Base-by-base conservation (phyloP, 495 filamentous ascomycete species). In the Acidomyces sp. region DNA sequence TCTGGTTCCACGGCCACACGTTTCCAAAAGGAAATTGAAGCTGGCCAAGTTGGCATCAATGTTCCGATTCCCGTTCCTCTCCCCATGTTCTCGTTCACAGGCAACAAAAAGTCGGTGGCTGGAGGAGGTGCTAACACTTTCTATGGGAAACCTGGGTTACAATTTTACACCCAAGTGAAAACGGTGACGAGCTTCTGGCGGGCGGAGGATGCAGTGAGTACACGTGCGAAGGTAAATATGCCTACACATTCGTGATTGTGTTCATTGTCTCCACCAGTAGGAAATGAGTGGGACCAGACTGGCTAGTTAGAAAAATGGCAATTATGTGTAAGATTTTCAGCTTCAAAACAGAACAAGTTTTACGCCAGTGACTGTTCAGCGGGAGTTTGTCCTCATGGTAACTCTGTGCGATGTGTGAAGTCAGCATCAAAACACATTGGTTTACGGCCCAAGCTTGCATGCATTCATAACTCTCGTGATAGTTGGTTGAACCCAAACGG, bases 61-160 rank as follows among this genome's bases (percentile, higher is more conserved):
- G 80, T 68, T 9, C 65, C 65, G 9, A 68, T 68, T 43, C 77
- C 75, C 2, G 87, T 93, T 3, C 88, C 90, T 12, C 67, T 92
- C 27, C 83, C 88, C 53, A 92, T 95, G 82, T 97, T 95, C 65
- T 82, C 75, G 37, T 97, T 97, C 65, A 97, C 90, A 15, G 90
- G 90, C 38, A 97, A 96, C 64, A 97, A 97, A 78, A 85, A 80
- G 69, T 87, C 80, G 57, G 71, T 97, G 34, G 90, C 90, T 0
- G 90, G 90, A 27, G 85, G 87, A 17, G 88, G 90, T 41, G 86
- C 82, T 27, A 93, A 78, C 63, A 88, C 84, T 7, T 97, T 97
- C 56, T 97, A 97, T 55, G 90, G 90, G 37, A 81, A 85, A 61
- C 80, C 85, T 12, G 90, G 88, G 3, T 51, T 97, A 52, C 76